Evolutionary conservation across 2,329 filamentous ascomycete species (phyloP).

Genomic region (Neofusicoccum sp.): DNA sequence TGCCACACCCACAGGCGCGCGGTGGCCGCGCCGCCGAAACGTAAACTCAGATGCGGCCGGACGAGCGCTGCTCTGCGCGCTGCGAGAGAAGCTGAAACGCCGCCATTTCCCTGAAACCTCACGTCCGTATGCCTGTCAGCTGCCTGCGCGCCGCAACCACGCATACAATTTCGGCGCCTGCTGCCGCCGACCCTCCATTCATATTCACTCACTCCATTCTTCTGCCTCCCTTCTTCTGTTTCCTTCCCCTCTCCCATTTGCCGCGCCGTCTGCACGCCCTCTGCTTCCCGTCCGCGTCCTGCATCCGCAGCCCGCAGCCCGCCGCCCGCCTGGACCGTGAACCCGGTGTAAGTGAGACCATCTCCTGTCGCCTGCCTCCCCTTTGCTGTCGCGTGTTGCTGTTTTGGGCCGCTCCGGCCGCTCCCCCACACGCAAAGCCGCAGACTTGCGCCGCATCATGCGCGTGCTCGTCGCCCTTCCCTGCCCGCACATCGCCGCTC

Average conservation of each 20-base stretch:
- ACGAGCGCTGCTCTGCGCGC: neutral
- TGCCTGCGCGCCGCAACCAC: conserved; percentile 5
- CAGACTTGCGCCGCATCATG: conserved; percentile 1
- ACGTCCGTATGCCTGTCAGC: conserved; percentile 6
- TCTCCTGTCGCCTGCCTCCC: neutral
- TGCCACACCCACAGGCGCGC: too few species aligned
- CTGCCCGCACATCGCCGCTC: neutral
- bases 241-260: neutral
- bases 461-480: neutral
- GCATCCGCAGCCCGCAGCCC: neutral
- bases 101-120: conserved; percentile 20
- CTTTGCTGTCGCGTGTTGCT: neutral
- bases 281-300: neutral
- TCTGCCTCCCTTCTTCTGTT: neutral
- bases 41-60: neutral
- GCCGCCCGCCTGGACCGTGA: too few species aligned
- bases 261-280: neutral
- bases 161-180: conserved; percentile 11
- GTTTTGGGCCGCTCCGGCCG: conserved; percentile 2
- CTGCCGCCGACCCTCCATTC: too few species aligned
- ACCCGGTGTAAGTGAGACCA: conserved; percentile 4
- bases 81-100: conserved; percentile 13
- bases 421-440: conserved; percentile 7
- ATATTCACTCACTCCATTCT: neutral
- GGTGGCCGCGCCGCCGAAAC: neutral